Percentiles rank a stretch among this genome's conserved stretches.
phyloP scores from a whole-genome alignment of 768 basidiomycete species.

The Collybia sp. region DNA sequence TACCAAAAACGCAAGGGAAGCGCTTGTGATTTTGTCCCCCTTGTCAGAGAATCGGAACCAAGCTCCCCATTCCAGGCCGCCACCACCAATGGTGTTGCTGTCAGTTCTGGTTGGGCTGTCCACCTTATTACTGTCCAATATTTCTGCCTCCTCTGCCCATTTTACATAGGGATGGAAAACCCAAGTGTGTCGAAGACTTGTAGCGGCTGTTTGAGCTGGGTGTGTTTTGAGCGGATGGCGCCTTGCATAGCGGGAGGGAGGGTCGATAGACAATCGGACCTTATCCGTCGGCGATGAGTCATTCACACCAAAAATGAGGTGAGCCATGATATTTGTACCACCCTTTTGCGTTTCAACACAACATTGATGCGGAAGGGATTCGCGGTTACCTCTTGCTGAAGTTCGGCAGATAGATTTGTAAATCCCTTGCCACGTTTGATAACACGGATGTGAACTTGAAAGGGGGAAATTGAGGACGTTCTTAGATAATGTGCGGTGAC shows the following conservation, averaged over 20 bases:
- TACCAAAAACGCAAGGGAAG: slow-evolving; percentile 51
- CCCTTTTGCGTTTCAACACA: slow-evolving; percentile 25
- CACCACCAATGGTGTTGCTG: slow-evolving; percentile 40
- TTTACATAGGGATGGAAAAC: slow-evolving; percentile 27
- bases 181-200: slow-evolving; percentile 23
- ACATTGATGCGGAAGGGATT: too few relatives aligned
- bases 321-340: slow-evolving; percentile 40
- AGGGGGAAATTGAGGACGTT: slow-evolving; percentile 32
- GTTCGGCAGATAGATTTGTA: slow-evolving; percentile 53
- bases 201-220: slow-evolving; percentile 33
- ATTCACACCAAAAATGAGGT: slow-evolving; percentile 53
- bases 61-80: slow-evolving; percentile 52
- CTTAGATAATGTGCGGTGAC: slow-evolving; percentile 56
- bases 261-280: slow-evolving; percentile 29
- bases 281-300: slow-evolving; percentile 20
- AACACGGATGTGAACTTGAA: slow-evolving; percentile 41
- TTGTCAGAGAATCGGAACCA: slow-evolving; percentile 46
- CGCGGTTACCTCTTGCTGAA: slow-evolving; percentile 47
- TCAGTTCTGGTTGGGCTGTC: slow-evolving; percentile 32
- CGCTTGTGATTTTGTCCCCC: slow-evolving; percentile 38
- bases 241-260: slow-evolving; percentile 55
- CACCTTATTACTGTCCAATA: slow-evolving; percentile 32
- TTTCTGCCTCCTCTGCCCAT: slow-evolving; percentile 35
- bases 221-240: slow-evolving; percentile 53
- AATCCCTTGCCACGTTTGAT: slow-evolving; percentile 49